A percentile compares a stretch with the other conserved stretches of the same genome.
Conservation (phyloP, 2,329 filamentous ascomycete species). For the Penicillium brevicompactum region DNA sequence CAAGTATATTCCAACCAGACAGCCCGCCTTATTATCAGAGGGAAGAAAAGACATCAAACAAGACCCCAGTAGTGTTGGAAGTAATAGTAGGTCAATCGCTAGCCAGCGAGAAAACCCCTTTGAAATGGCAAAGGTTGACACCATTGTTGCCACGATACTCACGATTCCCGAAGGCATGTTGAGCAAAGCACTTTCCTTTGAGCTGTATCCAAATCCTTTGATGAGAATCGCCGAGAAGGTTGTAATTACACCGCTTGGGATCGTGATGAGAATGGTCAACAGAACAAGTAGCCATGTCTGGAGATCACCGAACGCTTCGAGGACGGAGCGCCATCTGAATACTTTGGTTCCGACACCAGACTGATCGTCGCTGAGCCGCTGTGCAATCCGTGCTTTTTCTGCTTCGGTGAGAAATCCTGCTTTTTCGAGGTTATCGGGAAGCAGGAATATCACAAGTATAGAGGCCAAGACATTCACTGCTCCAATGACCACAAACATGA, state of each 20-base stretch:
- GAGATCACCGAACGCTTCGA: conserved; percentile 21
- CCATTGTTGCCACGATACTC: conserved; percentile 40
- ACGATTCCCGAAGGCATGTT: conserved; percentile 49
- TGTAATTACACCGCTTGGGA: conserved; percentile 49
- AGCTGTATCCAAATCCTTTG: conserved; percentile 46
- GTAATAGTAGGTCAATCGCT: conserved; percentile 44
- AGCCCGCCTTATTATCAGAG: conserved; percentile 41
- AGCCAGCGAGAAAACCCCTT: conserved; percentile 43
- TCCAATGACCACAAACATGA: conserved; percentile 34
- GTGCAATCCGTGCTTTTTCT: conserved; percentile 19
- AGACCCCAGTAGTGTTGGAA: conserved; percentile 50
- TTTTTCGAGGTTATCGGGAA: conserved; percentile 22
- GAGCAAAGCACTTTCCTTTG: conserved; percentile 46
- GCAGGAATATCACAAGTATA: conserved; percentile 21
- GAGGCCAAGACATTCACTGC: conserved; percentile 26
- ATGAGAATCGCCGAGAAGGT: conserved; percentile 49
- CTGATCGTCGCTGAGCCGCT: conserved; percentile 22
- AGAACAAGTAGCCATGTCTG: conserved; percentile 27
- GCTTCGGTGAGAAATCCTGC: conserved; percentile 25
- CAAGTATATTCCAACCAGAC: conserved; percentile 48
- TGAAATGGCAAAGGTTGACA: conserved; percentile 42
- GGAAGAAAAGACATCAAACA: conserved; percentile 40
- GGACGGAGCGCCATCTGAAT: conserved; percentile 25
- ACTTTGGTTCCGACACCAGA: conserved; percentile 23
- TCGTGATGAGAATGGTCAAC: conserved; percentile 37